phyloP scores from a whole-genome alignment of 2,329 filamentous ascomycete genomes.

The Colletotrichum neosansevieriae region DNA sequence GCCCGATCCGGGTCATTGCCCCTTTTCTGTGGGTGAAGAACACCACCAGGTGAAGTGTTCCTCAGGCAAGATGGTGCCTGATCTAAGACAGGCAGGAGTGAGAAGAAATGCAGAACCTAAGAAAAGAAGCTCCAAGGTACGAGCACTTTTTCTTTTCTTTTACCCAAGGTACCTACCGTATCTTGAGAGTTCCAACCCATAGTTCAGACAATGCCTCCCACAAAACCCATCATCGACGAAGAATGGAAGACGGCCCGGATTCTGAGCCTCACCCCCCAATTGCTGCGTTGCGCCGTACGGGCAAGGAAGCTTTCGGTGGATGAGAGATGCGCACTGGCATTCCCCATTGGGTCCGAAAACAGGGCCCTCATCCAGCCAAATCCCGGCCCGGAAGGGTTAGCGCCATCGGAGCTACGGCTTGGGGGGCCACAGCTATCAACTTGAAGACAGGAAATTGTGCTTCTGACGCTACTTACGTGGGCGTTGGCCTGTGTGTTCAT shows the following conservation, averaged over 20 bases:
- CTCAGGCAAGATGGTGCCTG: constrained; percentile 8
- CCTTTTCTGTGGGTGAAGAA: constrained; percentile 20
- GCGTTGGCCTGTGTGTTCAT: constrained; percentile 11
- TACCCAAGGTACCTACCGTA: too few relatives aligned
- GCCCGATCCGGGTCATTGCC: constrained; percentile 22
- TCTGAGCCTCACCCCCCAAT: constrained; percentile 12
- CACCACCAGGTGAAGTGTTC: neutral
- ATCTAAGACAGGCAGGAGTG: constrained; percentile 18
- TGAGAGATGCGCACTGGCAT: constrained; percentile 30
- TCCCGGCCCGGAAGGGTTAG: constrained; percentile 26
- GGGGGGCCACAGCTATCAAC: constrained; percentile 31
- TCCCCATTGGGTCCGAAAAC: constrained; percentile 32
- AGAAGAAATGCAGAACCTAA: neutral
- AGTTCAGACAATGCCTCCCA: neutral
- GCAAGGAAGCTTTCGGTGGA: neutral
- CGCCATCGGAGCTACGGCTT: constrained; percentile 12
- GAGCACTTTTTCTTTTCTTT: neutral
- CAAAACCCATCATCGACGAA: constrained; percentile 1
- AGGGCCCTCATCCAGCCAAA: constrained; percentile 3
- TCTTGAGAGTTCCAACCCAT: too few relatives aligned
- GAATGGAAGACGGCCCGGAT: neutral
- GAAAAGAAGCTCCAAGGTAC: neutral
- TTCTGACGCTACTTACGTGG: neutral
- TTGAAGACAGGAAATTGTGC: constrained; percentile 31
- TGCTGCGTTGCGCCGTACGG: constrained; percentile 12